phyloP scores from a whole-genome alignment of 139 green algal genomes.

The Chlorella sp. region DNA sequence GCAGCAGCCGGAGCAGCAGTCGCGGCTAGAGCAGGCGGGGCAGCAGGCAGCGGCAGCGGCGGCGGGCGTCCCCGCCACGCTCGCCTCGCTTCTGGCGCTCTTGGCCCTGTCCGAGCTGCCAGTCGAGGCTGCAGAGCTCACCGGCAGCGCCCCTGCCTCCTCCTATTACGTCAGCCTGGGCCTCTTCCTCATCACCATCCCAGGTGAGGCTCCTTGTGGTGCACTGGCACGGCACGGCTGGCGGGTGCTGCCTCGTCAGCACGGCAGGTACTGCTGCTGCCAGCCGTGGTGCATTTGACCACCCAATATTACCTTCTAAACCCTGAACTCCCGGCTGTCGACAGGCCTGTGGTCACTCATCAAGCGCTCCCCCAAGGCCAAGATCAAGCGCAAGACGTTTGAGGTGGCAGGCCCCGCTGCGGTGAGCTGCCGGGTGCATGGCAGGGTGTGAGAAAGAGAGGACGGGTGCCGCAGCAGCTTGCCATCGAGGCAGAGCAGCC shows the following conservation, averaged over 20 bases:
- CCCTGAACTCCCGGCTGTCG: neutral
- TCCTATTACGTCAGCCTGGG: conserved; percentile 88
- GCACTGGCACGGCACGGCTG: neutral
- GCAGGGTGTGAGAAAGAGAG: no score
- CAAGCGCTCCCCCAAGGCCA: conserved; percentile 87
- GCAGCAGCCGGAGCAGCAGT: neutral
- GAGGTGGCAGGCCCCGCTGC: conserved; percentile 76
- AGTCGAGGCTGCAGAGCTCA: conserved; percentile 13
- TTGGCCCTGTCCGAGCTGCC: conserved; percentile 38
- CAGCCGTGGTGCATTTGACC: neutral
- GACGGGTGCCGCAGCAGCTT: no score
- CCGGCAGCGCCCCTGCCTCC: conserved; percentile 38
- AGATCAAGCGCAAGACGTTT: conserved; percentile 79
- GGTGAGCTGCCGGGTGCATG: neutral
- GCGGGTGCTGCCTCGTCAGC: neutral
- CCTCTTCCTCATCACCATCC: conserved; percentile 84
- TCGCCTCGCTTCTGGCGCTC: conserved; percentile 14
- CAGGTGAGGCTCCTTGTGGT: conserved; percentile 47
- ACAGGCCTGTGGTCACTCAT: conserved; percentile 91
- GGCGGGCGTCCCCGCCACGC: neutral
- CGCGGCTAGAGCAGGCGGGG: neutral
- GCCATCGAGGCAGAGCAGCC: no score
- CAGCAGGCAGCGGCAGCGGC: neutral
- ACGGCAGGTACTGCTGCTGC: neutral
- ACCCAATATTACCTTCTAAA: neutral